Conservation (phyloP, 768 basidiomycete genomes). For the Wakefieldia striispora region DNA sequence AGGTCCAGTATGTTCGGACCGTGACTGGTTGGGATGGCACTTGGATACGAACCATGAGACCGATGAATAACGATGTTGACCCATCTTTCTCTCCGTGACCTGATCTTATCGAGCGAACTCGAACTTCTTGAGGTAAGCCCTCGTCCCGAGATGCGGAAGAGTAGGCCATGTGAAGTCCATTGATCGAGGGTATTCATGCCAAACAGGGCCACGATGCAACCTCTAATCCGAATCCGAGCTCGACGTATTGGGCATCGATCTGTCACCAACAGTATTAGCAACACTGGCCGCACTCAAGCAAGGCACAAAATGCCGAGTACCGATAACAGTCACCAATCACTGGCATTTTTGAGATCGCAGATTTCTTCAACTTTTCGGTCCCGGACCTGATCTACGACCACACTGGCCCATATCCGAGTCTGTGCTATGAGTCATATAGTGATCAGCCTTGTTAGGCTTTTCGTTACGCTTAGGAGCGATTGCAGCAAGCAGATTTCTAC, state of each 20-base stretch:
- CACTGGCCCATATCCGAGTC: constrained; percentile 1
- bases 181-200: background rate
- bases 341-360: too few species aligned
- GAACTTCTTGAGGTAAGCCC: constrained; percentile 43
- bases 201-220: constrained; percentile 20
- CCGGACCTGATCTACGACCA: constrained; percentile 17
- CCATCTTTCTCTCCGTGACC: constrained; percentile 37
- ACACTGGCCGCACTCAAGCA: constrained; percentile 19
- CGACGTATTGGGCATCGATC: constrained; percentile 18
- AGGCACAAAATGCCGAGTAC: background rate
- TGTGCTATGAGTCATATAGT: background rate
- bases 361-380: constrained; percentile 21
- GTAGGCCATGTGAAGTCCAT: constrained; percentile 5
- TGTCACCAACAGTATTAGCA: constrained; percentile 9
- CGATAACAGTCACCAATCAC: too few species aligned
- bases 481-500: constrained; percentile 60
- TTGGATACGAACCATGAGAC: constrained; percentile 1
- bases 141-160: constrained; percentile 62
- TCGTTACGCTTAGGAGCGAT: constrained; percentile 61
- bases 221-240: constrained; percentile 19
- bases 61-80: background rate
- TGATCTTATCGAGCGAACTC: constrained; percentile 45
- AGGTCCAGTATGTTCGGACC: too few species aligned
- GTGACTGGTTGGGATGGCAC: constrained; percentile 22
- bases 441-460: constrained; percentile 36